Percentiles rank a stretch among this genome's conserved stretches.
phyloP scores from a whole-genome alignment of 768 basidiomycete genomes.

The Aureoboletus auriporus region DNA sequence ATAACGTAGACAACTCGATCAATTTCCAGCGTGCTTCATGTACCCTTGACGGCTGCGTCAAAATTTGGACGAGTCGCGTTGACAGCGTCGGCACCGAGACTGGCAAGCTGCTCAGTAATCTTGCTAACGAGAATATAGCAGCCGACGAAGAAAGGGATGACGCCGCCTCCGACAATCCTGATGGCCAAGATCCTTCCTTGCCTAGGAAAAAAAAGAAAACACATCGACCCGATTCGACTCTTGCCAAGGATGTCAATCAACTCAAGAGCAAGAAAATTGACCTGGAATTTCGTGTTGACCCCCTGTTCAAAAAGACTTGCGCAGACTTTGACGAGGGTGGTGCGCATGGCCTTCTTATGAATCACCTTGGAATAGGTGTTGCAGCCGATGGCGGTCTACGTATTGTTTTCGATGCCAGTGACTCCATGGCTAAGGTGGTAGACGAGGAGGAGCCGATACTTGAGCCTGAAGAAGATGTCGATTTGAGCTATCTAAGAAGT shows the following conservation, averaged over 20 bases:
- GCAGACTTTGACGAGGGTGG: conserved; percentile 99
- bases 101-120: conserved; percentile 88
- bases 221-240: conserved; percentile 73
- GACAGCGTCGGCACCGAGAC: conserved; percentile 97
- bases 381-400: conserved; percentile 79
- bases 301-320: conserved; percentile 95
- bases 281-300: conserved; percentile 93
- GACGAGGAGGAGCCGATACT: conserved; percentile 65
- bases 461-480: conserved; percentile 67
- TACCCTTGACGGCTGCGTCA: conserved; percentile 97
- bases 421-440: conserved; percentile 73
- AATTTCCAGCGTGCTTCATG: conserved; percentile 99
- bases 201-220: conserved; percentile 57
- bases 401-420: conserved; percentile 95
- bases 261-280: conserved; percentile 91
- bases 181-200: conserved; percentile 61
- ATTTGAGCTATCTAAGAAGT: conserved; percentile 63
- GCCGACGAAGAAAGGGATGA: conserved; percentile 60
- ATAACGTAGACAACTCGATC: conserved; percentile 91
- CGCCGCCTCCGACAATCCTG: conserved; percentile 55
- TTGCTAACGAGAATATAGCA: conserved; percentile 61
- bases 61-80: conserved; percentile 98
- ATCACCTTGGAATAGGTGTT: conserved; percentile 78
- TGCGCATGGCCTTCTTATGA: conserved; percentile 94
- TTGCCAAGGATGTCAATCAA: conserved; percentile 82